Evolutionary conservation across 2,329 filamentous ascomycete species (phyloP).

Genomic region (Penicillium digitatum): DNA sequence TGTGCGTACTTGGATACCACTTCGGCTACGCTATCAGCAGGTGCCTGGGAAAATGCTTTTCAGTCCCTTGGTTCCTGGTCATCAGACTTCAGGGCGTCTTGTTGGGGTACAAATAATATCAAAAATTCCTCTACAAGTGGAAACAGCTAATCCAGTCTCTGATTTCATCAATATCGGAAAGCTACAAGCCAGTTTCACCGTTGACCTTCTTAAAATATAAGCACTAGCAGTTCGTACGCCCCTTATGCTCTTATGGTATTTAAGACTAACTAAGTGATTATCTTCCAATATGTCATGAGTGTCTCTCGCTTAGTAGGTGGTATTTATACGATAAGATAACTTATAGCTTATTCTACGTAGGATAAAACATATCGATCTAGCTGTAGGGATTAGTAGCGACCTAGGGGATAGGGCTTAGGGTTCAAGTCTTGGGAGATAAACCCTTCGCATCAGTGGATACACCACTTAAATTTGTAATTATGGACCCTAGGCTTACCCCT

Average conservation of each 20-base stretch:
- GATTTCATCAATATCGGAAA: background rate
- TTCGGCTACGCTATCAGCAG: background rate
- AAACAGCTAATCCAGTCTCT: slow-evolving; percentile 4
- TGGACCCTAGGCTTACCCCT: too few relatives aligned
- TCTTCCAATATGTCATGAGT: slow-evolving; percentile 41
- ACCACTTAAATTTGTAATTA: too few relatives aligned
- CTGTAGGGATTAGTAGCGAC: slow-evolving; percentile 32
- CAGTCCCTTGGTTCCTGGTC: background rate
- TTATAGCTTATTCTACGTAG: slow-evolving; percentile 33
- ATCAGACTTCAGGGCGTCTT: slow-evolving; percentile 11
- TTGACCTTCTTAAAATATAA: slow-evolving; percentile 51
- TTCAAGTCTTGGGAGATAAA: slow-evolving; percentile 46
- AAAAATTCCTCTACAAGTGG: slow-evolving; percentile 21
- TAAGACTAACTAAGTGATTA: background rate
- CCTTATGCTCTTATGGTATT: background rate
- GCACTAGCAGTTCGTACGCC: slow-evolving; percentile 48
- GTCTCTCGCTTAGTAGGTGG: slow-evolving; percentile 48
- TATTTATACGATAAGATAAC: slow-evolving; percentile 43
- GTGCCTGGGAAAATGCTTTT: background rate
- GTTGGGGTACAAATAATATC: slow-evolving; percentile 9
- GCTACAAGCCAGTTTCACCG: slow-evolving; percentile 44
- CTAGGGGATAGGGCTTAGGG: slow-evolving; percentile 46
- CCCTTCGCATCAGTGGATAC: too few relatives aligned
- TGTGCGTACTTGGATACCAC: background rate
- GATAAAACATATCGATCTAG: slow-evolving; percentile 40